A percentile compares a stretch with the other conserved stretches of the same genome.
phyloP scores from a whole-genome alignment of 345 rosid species.

The Populus ilicifolia region DNA sequence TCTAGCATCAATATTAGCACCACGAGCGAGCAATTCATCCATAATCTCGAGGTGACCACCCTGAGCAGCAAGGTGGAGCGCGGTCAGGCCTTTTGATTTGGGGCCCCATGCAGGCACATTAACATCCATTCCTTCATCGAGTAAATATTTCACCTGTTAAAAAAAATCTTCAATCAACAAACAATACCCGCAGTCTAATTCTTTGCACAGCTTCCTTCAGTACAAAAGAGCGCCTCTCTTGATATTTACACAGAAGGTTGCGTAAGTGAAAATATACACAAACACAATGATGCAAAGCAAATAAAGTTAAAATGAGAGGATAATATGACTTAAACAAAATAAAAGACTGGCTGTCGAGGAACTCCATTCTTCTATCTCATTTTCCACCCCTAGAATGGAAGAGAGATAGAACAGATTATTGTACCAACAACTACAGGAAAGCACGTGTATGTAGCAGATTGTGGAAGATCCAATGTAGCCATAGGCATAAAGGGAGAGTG shows the following conservation, averaged over 20 bases:
- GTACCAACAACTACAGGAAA: neutral
- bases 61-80: conserved; percentile 98
- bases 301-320: neutral
- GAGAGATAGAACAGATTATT: neutral
- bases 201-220: neutral
- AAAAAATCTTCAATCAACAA: conserved; percentile 9
- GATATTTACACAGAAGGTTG: neutral
- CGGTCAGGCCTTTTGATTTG: conserved; percentile 77
- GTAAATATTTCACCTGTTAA: conserved; percentile 61
- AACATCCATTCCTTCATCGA: conserved; percentile 78
- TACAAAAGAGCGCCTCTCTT: neutral
- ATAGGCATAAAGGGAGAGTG: neutral
- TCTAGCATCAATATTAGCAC: conserved; percentile 92
- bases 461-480: neutral
- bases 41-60: conserved; percentile 88
- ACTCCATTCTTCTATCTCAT: neutral
- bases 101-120: conserved; percentile 86
- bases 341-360: neutral
- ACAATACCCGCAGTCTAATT: neutral
- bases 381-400: neutral
- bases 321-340: neutral
- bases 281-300: neutral
- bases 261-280: neutral
- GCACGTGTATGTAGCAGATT: neutral
- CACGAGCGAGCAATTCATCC: conserved; percentile 90